Base-by-base conservation (phyloP, 164 flowering plant genomes). In the Chimonanthus salicifolius region DNA sequence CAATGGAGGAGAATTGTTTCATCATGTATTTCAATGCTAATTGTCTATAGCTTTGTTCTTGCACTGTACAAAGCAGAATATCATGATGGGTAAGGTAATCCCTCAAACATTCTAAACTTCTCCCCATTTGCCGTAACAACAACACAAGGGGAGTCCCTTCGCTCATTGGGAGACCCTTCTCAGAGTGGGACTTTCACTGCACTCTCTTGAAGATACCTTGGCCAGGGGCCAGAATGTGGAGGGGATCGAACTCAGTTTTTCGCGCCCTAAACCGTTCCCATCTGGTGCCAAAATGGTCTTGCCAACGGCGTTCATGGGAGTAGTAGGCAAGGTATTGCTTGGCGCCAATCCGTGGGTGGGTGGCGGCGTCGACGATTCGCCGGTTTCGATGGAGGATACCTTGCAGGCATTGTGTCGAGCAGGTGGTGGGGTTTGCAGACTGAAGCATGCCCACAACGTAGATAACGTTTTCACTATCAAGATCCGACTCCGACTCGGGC, bases 311-410 rank as follows among this genome's bases (percentile, higher is more conserved):
- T 75, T 88, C 88, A 75, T 85, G 82, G 75, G 87, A 87, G 82
- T 88, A 87, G 78, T 87, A 85, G 21, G 97, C 86, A 60, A 94
- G 79, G 81, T 94, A 94, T 74, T 86, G 95, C 83, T 94, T 94
- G 47, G 82, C 94, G 15, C 94, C 92, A 4, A 82, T 72, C 45
- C 3, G 7, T 5, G 77, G 75, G 60, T 74, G 69, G 4, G 75
- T 75, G 4, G 79, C 80, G 9, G 54, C 64, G 13, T 58, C 58
- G 0, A 76, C 64, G 45, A 82, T 73, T 7, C 43, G 21, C 8
- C 50, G 71, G 79, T 82, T 82, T 49, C 67, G 75, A 18, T 46
- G 64, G 15, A 79, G 69, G 7, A 75, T 68, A 2, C 47, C 49
- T 15, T 75, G 46, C 3, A 82, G 79, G 64, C 82, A 82, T 60